phyloP scores from a whole-genome alignment of 2,329 filamentous ascomycete genomes.

The Ascosphaera apis region DNA sequence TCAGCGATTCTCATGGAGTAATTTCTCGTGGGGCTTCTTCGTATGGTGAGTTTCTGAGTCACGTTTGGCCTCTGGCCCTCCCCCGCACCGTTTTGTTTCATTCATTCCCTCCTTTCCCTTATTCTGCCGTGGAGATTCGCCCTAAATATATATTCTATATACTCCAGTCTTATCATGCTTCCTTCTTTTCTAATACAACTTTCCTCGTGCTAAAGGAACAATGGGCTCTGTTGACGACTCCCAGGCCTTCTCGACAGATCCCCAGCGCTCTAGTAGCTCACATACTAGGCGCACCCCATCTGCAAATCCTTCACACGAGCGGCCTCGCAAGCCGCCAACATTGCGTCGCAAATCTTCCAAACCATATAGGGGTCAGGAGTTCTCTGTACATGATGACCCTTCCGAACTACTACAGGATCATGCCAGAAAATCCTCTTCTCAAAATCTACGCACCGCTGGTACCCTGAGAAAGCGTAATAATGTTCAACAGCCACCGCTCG shows the following conservation, averaged over 20 bases:
- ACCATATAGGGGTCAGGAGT: conserved; percentile 62
- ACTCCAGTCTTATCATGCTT: too few relatives aligned
- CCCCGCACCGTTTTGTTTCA: too few relatives aligned
- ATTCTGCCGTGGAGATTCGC: too few relatives aligned
- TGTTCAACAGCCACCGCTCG: not conserved
- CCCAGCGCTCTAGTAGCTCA: not conserved
- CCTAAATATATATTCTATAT: too few relatives aligned
- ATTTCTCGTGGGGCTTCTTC: too few relatives aligned
- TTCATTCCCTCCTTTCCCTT: too few relatives aligned
- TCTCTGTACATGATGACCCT: conserved; percentile 74
- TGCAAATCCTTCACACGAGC: not conserved
- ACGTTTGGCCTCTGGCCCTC: too few relatives aligned
- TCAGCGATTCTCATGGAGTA: too few relatives aligned
- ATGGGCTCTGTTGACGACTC: conserved; percentile 7
- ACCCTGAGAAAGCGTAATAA: not conserved
- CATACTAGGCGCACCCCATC: not conserved
- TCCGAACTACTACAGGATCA: conserved; percentile 54
- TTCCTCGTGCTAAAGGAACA: conserved; percentile 8
- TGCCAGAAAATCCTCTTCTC: conserved; percentile 15
- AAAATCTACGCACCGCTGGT: not conserved
- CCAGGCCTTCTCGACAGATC: not conserved
- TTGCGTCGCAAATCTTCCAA: conserved; percentile 53
- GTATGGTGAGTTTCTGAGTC: too few relatives aligned
- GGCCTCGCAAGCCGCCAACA: conserved; percentile 41
- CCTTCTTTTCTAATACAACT: too few relatives aligned